Conservation (phyloP, 768 basidiomycete species). For the Mycena pura region DNA sequence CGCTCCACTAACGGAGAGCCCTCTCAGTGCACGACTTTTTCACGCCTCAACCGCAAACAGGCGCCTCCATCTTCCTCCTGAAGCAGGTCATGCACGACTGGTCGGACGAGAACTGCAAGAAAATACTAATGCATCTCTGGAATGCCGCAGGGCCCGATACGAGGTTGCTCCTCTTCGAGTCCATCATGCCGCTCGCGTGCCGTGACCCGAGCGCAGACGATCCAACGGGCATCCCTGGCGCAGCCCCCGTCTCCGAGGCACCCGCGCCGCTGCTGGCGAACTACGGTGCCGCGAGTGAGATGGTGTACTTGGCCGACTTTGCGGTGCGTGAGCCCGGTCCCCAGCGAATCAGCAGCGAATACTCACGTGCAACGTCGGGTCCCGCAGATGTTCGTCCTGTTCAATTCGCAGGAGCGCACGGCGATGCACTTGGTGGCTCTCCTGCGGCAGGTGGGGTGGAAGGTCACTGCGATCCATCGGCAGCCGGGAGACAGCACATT, state of each 20-base stretch:
- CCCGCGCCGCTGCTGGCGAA: constrained; percentile 47
- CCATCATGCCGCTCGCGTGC: constrained; percentile 44
- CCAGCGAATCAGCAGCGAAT: not conserved
- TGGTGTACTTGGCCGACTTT: constrained; percentile 44
- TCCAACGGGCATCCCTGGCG: constrained; percentile 29
- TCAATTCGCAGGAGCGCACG: constrained; percentile 49
- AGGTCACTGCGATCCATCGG: constrained; percentile 33
- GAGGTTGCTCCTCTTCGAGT: constrained; percentile 50
- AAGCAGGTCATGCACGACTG: constrained; percentile 71
- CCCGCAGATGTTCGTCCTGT: constrained; percentile 46
- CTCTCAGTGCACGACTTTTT: constrained; percentile 59
- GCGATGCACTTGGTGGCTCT: constrained; percentile 38
- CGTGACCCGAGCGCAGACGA: constrained; percentile 32
- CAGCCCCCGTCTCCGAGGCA: constrained; percentile 33
- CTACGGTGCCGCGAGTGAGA: constrained; percentile 44
- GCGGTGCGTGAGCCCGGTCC: constrained; percentile 34
- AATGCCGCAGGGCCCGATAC: constrained; percentile 43
- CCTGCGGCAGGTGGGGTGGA: constrained; percentile 41
- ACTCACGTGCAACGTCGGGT: not conserved
- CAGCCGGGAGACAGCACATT: constrained; percentile 28
- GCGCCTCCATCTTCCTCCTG: constrained; percentile 59
- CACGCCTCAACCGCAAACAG: constrained; percentile 47
- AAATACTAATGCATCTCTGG: constrained; percentile 46
- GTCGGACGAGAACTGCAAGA: constrained; percentile 52
- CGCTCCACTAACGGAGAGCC: not conserved